phyloP scores from a whole-genome alignment of 768 basidiomycete genomes.

The Tulasnella sp. region DNA sequence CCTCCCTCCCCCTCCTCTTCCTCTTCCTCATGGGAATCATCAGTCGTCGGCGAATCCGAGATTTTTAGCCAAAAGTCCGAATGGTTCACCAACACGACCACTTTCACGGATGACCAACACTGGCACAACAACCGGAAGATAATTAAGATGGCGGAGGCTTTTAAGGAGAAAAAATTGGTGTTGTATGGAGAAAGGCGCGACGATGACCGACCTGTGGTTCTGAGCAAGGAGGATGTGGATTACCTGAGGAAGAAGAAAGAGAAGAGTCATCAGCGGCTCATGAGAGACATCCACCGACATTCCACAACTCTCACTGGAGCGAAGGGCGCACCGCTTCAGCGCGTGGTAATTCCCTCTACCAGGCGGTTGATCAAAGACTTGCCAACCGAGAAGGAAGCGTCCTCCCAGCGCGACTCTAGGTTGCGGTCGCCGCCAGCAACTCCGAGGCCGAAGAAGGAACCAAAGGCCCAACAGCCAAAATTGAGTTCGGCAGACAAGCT shows the following conservation, averaged over 20 bases:
- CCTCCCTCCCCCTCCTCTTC: not conserved
- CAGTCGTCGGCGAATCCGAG: not conserved
- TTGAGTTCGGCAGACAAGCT: conserved; percentile 42
- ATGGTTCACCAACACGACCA: conserved; percentile 24
- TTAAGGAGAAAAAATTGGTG: not conserved
- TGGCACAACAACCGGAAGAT: conserved; percentile 56
- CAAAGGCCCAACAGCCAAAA: not conserved
- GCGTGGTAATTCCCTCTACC: conserved; percentile 48
- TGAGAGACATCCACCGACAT: conserved; percentile 52
- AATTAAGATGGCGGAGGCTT: no score
- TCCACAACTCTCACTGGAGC: conserved; percentile 65
- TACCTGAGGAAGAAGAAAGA: not conserved
- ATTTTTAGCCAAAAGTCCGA: not conserved
- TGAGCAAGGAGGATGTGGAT: not conserved
- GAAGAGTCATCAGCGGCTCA: conserved; percentile 49
- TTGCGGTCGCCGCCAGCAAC: not conserved
- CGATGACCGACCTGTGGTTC: not conserved
- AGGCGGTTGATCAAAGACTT: not conserved
- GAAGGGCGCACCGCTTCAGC: conserved; percentile 49
- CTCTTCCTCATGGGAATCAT: not conserved
- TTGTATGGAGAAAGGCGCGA: not conserved
- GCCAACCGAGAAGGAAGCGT: not conserved
- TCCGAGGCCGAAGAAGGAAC: not conserved
- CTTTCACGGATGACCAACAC: conserved; percentile 47
- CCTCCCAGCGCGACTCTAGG: not conserved